These are phyloP conservation scores for Candolleomyces efflorescens DNA, from an alignment of 768 basidiomycete genomes.

Conservation along the genomic window DNA sequence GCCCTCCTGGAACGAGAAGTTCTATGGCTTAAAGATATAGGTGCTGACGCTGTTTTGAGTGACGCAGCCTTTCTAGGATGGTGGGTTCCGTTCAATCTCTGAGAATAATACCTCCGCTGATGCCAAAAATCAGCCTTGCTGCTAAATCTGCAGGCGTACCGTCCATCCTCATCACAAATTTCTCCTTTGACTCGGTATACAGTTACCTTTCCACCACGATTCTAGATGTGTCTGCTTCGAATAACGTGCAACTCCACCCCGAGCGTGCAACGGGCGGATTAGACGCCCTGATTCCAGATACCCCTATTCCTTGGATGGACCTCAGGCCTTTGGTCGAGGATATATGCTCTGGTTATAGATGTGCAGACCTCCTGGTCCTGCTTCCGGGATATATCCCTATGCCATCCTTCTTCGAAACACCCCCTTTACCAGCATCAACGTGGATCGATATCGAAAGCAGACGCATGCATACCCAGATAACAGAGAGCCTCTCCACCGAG, in stretches of 20 bases:
- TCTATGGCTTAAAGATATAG: slow-evolving; percentile 49
- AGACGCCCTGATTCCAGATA: slow-evolving; percentile 40
- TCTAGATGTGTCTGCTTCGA: slow-evolving; percentile 29
- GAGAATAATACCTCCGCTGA: neutral
- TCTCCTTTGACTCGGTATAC: slow-evolving; percentile 82
- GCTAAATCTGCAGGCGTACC: slow-evolving; percentile 63
- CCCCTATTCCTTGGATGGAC: slow-evolving; percentile 44
- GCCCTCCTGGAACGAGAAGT: slow-evolving; percentile 49
- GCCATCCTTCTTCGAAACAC: slow-evolving; percentile 57
- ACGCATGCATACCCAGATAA: slow-evolving; percentile 42
- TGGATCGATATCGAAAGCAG: slow-evolving; percentile 57
- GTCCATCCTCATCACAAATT: slow-evolving; percentile 73
- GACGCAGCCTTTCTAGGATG: slow-evolving; percentile 79
- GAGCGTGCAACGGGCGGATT: slow-evolving; percentile 8
- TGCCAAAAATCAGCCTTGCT: slow-evolving; percentile 45
- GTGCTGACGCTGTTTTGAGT: slow-evolving; percentile 60
- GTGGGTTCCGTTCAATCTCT: slow-evolving; percentile 32
- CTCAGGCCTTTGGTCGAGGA: slow-evolving; percentile 62
- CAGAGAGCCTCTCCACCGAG: slow-evolving; percentile 33
- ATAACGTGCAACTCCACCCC: neutral
- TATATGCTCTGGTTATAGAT: slow-evolving; percentile 60
- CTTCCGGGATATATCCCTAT: slow-evolving; percentile 75
- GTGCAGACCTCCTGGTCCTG: slow-evolving; percentile 65
- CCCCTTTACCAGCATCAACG: slow-evolving; percentile 51
- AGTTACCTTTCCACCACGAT: slow-evolving; percentile 64